phyloP scores from a whole-genome alignment of 768 basidiomycete species.

The Phlebiopsis gigantea region DNA sequence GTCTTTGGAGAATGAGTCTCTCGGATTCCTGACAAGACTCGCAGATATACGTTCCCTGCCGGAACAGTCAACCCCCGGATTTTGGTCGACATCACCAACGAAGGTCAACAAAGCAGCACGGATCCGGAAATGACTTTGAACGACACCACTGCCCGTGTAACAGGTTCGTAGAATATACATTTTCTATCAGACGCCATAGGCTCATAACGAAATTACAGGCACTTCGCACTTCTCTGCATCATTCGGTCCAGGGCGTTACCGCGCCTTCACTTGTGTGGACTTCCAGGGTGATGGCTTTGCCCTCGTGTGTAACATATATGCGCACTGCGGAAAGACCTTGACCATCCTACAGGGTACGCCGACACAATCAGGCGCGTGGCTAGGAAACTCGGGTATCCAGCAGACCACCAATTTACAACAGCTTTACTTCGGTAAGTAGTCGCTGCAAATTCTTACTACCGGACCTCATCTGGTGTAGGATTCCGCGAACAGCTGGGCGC shows the following conservation, averaged over 20 bases:
- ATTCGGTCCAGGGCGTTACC: slow-evolving; percentile 56
- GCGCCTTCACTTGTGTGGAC: slow-evolving; percentile 54
- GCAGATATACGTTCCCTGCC: slow-evolving; percentile 27
- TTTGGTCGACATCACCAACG: slow-evolving; percentile 57
- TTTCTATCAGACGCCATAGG: background rate
- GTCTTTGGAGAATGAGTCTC: background rate
- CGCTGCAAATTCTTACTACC: background rate
- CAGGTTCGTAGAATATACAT: slow-evolving; percentile 25
- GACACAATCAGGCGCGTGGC: slow-evolving; percentile 51
- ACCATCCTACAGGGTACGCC: slow-evolving; percentile 27
- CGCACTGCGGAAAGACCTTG: no score
- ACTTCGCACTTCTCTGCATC: slow-evolving; percentile 44
- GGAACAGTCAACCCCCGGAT: slow-evolving; percentile 38
- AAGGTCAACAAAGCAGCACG: slow-evolving; percentile 49
- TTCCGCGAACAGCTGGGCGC: slow-evolving; percentile 49
- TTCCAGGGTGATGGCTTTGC: slow-evolving; percentile 46
- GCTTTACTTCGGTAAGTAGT: slow-evolving; percentile 40
- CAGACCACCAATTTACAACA: slow-evolving; percentile 42
- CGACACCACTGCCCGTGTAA: slow-evolving; percentile 43
- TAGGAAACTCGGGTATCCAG: slow-evolving; percentile 42
- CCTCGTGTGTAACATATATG: slow-evolving; percentile 11
- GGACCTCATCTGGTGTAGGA: slow-evolving; percentile 25
- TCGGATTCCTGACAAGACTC: background rate
- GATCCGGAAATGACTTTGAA: slow-evolving; percentile 44
- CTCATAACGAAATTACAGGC: slow-evolving; percentile 17